phyloP scores from a whole-genome alignment of 352 stramenopile species.

The Phytophthora kernoviae region DNA sequence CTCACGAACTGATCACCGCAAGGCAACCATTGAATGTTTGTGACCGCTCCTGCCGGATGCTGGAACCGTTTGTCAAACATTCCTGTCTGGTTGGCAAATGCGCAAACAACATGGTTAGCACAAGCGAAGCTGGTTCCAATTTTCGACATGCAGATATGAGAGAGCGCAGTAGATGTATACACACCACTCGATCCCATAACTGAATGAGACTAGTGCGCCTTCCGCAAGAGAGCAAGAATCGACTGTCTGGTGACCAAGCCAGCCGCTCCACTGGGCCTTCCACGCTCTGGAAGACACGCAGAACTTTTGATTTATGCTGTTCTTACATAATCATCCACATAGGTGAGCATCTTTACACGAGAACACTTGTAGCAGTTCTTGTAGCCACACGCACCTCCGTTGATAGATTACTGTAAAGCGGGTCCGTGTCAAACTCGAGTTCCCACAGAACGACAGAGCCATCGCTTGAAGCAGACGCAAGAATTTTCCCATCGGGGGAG shows the following conservation, averaged over 20 bases:
- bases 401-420: neutral
- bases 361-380: neutral
- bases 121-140: too few relatives aligned
- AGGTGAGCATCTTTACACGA: neutral
- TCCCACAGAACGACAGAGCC: constrained; percentile 81
- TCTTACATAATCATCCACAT: neutral
- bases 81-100: constrained; percentile 40
- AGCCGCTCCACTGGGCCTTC: constrained; percentile 60
- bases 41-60: constrained; percentile 57
- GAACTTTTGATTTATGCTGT: constrained; percentile 27
- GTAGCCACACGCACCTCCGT: constrained; percentile 16
- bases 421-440: constrained; percentile 30
- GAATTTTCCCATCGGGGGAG: constrained; percentile 70
- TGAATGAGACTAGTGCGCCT: constrained; percentile 64
- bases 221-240: constrained; percentile 56
- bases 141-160: neutral
- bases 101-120: neutral
- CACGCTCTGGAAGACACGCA: constrained; percentile 51
- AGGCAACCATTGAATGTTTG: constrained; percentile 60
- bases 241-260: constrained; percentile 71
- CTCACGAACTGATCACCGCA: constrained; percentile 67
- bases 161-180: neutral
- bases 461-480: constrained; percentile 83
- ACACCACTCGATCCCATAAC: constrained; percentile 63
- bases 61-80: constrained; percentile 55